Percentiles rank a stretch among this genome's conserved stretches.
These are phyloP conservation scores for Lophiotrema nucula DNA, from an alignment of 495 filamentous ascomycete species.

Conservation along the genomic window DNA sequence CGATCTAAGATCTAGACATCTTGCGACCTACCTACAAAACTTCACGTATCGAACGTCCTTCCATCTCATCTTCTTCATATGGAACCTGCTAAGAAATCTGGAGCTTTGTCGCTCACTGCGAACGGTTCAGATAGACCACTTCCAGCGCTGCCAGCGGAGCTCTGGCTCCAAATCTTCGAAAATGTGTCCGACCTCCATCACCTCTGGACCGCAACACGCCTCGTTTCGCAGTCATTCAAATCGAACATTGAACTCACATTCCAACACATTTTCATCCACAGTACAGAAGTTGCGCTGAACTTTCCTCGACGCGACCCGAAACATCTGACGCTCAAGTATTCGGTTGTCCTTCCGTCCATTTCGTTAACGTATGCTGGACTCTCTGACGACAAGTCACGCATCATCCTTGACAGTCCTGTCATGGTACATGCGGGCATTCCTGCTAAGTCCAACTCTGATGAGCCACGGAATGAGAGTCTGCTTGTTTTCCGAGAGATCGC, in stretches of 20 bases:
- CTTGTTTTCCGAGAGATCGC: too few relatives aligned
- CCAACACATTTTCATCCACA: background rate
- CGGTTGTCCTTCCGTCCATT: background rate
- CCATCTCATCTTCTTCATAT: too few relatives aligned
- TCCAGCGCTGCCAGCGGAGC: background rate
- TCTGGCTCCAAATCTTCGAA: slow-evolving; percentile 16
- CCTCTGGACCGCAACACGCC: slow-evolving; percentile 2
- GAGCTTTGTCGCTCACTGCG: too few relatives aligned
- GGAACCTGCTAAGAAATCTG: too few relatives aligned
- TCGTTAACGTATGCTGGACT: background rate
- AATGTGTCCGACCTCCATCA: background rate
- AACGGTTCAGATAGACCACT: too few relatives aligned
- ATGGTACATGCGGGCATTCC: background rate
- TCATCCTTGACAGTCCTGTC: background rate
- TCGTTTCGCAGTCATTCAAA: background rate
- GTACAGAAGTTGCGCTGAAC: background rate
- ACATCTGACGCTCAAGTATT: background rate
- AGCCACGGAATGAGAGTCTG: too few relatives aligned
- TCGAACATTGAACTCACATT: slow-evolving; percentile 1
- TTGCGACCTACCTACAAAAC: too few relatives aligned
- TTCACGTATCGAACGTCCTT: too few relatives aligned
- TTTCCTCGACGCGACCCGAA: slow-evolving; percentile 8
- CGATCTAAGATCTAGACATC: too few relatives aligned
- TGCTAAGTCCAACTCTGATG: too few relatives aligned
- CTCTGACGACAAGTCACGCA: background rate